phyloP scores from a whole-genome alignment of 352 stramenopile species.

The Chrysophaeum taylorii region DNA sequence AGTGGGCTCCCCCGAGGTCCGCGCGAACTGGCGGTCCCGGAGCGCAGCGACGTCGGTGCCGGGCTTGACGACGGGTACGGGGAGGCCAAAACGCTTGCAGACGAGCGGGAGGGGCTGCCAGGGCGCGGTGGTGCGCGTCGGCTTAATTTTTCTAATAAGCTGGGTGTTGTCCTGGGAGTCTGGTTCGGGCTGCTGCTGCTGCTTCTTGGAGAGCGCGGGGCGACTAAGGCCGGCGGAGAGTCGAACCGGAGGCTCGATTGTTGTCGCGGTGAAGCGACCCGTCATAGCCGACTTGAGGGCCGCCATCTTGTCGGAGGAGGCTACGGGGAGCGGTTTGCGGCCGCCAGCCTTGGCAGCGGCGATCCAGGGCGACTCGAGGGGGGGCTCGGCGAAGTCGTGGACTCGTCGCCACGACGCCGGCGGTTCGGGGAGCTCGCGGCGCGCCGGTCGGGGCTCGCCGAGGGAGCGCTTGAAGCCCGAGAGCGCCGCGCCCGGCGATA shows the following conservation, averaged over 20 bases:
- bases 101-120: constrained; percentile 13
- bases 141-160: too few relatives aligned
- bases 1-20: background rate
- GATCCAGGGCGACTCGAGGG: background rate
- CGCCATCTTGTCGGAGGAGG: background rate
- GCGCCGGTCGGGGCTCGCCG: background rate
- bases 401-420: background rate
- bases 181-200: too few relatives aligned
- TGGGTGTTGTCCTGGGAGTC: too few relatives aligned
- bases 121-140: background rate
- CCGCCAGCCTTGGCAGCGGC: background rate
- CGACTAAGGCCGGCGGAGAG: too few relatives aligned
- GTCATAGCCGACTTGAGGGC: background rate
- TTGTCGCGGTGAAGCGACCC: background rate
- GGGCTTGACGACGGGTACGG: background rate
- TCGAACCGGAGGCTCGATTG: background rate
- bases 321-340: too few relatives aligned
- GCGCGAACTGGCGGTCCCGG: background rate
- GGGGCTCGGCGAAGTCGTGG: background rate
- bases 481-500: background rate
- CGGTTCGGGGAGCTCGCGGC: background rate
- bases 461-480: background rate
- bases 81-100: constrained; percentile 12
- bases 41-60: background rate
- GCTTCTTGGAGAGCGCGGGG: too few relatives aligned